Evolutionary conservation across 345 rosid genomes (phyloP).

Genomic region (Lenwebbia sp.): DNA sequence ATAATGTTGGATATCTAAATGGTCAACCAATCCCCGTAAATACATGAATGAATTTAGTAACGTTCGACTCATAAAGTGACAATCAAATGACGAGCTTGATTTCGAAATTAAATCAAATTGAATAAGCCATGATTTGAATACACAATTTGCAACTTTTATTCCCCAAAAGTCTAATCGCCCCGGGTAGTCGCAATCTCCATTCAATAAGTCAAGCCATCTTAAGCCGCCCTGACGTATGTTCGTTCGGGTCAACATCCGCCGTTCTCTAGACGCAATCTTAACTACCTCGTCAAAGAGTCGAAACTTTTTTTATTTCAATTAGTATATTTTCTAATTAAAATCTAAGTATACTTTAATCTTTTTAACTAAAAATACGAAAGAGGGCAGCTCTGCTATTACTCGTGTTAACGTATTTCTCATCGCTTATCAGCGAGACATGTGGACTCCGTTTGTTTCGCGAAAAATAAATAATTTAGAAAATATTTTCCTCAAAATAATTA

Average conservation of each 20-base stretch:
- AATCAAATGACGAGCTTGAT: not conserved
- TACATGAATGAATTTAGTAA: not conserved
- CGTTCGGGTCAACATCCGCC: not conserved
- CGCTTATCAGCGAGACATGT: too few species aligned
- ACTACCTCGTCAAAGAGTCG: not conserved
- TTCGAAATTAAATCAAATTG: not conserved
- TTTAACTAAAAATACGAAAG: too few species aligned
- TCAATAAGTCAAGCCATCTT: not conserved
- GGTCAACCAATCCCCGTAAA: not conserved
- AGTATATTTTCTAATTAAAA: not conserved
- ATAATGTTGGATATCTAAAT: not conserved
- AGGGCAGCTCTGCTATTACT: too few species aligned
- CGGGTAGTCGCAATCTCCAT: not conserved
- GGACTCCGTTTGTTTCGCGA: too few species aligned
- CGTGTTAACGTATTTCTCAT: too few species aligned
- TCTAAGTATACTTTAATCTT: not conserved
- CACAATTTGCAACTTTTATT: not conserved
- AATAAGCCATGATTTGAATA: not conserved
- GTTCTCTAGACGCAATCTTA: not conserved
- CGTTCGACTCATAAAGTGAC: too few species aligned
- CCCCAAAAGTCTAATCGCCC: not conserved
- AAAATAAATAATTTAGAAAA: not conserved
- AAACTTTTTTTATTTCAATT: not conserved
- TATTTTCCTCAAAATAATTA: too few species aligned
- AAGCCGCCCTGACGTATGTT: not conserved